Base-by-base conservation (phyloP, 768 basidiomycete species). In the Tulasnella sp. region DNA sequence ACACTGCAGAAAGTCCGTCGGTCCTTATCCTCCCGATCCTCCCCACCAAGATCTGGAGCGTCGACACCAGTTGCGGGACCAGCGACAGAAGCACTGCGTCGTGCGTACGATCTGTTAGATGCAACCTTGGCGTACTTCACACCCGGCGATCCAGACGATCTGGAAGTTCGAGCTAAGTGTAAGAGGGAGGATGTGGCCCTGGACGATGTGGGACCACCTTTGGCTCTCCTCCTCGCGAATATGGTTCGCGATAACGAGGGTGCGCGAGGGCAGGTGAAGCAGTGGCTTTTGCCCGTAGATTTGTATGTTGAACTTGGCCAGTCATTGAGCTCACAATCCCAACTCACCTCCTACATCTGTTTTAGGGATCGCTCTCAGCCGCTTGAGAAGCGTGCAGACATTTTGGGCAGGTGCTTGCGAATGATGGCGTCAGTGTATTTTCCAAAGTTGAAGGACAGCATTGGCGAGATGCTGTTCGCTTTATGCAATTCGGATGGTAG, bases 401-500 rank as follows among this genome's bases (percentile, higher is more conserved):
- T 86, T 7, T 73, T 97, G 2, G 96, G 96, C 0, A 75, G 86
- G 51, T 82, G 86, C 66, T 69, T 97, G 29, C 79, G 92, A 17
- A 73, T 97, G 21, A 75, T 98, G 58, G 73, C 76, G 1, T 81
- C 83, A 61, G 78, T 92, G 1, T 85, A 88, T 64, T 83, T 93
- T 64, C 67, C 76, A 1, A 76, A 83, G 45, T 70, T 89, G 62
- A 87, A 90, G 66, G 80, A 82, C 65, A 75, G 85, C 12, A 78
- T 85, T 2, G 93, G 93, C 9, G 92, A 97, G 72, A 75, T 98
- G 76, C 71, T 98, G 17, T 98, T 78, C 70, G 81, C 84, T 0
- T 76, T 92, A 65, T 88, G 87, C 63, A 85, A 89, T 62, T 83
- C 80, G 1, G 83, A 96, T 70, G 76, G 83, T 83, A 50, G 56